These are phyloP conservation scores for Apocynum venetum DNA, from an alignment of 257 asterid species.

Conservation along the genomic window DNA sequence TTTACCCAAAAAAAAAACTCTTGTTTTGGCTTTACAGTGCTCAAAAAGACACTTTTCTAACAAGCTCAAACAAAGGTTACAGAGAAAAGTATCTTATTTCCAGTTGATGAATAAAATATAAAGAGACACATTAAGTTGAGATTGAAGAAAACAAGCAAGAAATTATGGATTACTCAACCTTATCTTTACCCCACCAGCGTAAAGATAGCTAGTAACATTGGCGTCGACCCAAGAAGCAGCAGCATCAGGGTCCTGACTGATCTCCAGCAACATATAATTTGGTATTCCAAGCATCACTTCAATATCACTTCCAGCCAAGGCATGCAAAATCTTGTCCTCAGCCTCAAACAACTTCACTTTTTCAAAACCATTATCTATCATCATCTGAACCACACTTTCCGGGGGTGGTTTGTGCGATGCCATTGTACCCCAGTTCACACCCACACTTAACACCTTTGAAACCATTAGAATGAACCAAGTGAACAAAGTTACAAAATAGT, in stretches of 20 bases:
- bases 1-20: not conserved
- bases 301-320: slow-evolving; percentile 55
- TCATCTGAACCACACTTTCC: slow-evolving; percentile 56
- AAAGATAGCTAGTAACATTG: slow-evolving; percentile 57
- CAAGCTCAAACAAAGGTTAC: too few species aligned
- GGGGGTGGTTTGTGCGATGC: slow-evolving; percentile 61
- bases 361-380: slow-evolving; percentile 64
- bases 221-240: slow-evolving; percentile 86
- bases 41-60: too few species aligned
- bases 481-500: not conserved
- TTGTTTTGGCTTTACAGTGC: too few species aligned
- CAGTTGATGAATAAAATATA: too few species aligned
- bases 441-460: slow-evolving; percentile 34
- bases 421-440: slow-evolving; percentile 97
- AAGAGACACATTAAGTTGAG: too few species aligned
- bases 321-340: slow-evolving; percentile 53
- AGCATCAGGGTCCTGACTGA: slow-evolving; percentile 55
- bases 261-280: slow-evolving; percentile 64
- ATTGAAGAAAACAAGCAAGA: not conserved
- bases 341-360: slow-evolving; percentile 91
- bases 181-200: slow-evolving; percentile 69
- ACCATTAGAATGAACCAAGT: slow-evolving; percentile 12
- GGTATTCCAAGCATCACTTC: slow-evolving; percentile 90
- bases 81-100: too few species aligned
- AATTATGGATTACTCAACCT: slow-evolving; percentile 32